Base-by-base conservation (phyloP, 1,139 yeast genomes). In the Geotrichum cucujoidarum region DNA sequence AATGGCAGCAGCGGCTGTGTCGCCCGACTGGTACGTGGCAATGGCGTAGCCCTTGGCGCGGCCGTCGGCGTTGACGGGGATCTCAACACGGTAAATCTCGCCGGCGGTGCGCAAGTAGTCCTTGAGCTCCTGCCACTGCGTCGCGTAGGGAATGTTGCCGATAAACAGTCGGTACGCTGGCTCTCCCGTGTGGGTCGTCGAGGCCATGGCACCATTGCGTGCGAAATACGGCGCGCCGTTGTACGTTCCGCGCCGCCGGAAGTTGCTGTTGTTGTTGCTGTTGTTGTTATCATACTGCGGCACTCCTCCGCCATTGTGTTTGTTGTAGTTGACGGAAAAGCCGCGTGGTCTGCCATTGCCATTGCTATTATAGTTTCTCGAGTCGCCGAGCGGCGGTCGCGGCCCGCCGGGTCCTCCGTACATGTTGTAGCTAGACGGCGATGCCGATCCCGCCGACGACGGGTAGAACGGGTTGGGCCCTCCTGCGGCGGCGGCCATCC, bases 11-110 rank as follows among this genome's bases (percentile, higher is more conserved):
- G 71, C 72, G 11, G 85, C 80, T n/a, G 75, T 76, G 24, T 67
- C 69, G 42, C 66, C 67, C 46, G 74, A 63, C 11, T 70, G 72
- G 25, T 82, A 80, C 8, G 77, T 71, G 1, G 81, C 85, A 31
- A 82, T 76, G 1, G 87, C 89, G 66, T 78, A 81, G 3, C 90
- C 89, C 56, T 80, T 73, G 29, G 75, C 65, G 50, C 61, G 61
- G 21, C 76, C 76, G 40, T 68, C 69, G 16, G 59, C 59, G 38
- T 57, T 53, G 24, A 53, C 58, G 24, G 83, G 82, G 17, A 81
- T 76, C 54, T 80, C 84, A 4, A 81, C 83, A 22, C 81, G 65
- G 20, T 65, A 54, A 17, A 79, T 74, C 29, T 64, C 64, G 24
- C 74, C 71, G 0, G 76, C 73, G 16, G 63, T 51, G 3, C 76